Evolutionary conservation across 2,329 filamentous ascomycete species (phyloP).

Genomic region (Calonectria hongkongensis): DNA sequence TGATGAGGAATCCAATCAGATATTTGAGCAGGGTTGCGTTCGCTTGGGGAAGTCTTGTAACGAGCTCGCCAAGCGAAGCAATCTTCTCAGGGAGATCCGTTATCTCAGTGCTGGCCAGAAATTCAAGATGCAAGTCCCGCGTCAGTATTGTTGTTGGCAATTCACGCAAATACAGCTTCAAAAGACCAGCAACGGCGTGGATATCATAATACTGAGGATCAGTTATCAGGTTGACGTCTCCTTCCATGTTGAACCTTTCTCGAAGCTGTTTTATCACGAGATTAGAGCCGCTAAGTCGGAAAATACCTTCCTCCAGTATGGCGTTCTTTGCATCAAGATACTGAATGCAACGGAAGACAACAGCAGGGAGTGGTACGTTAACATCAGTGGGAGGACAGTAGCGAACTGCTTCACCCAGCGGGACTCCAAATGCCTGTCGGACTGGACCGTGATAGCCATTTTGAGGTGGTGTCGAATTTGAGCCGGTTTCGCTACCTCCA

Average conservation of each 20-base stretch:
- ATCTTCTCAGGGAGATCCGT: slow-evolving; percentile 85
- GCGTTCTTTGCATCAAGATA: slow-evolving; percentile 91
- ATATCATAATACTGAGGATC: slow-evolving; percentile 95
- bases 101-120: slow-evolving; percentile 89
- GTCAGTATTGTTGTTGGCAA: slow-evolving; percentile 94
- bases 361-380: slow-evolving; percentile 87
- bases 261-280: slow-evolving; percentile 92
- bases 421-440: slow-evolving; percentile 88
- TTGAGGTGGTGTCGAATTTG: slow-evolving; percentile 65
- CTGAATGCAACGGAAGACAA: slow-evolving; percentile 96
- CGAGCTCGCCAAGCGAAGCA: slow-evolving; percentile 82
- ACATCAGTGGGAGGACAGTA: slow-evolving; percentile 84
- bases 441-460: slow-evolving; percentile 71
- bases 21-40: slow-evolving; percentile 90
- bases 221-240: slow-evolving; percentile 89
- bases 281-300: slow-evolving; percentile 97
- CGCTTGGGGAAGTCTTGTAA: slow-evolving; percentile 85
- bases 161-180: slow-evolving; percentile 96
- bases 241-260: slow-evolving; percentile 94
- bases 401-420: slow-evolving; percentile 89
- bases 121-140: slow-evolving; percentile 91
- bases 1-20: slow-evolving; percentile 90
- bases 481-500: slow-evolving; percentile 67
- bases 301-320: slow-evolving; percentile 92
- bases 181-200: slow-evolving; percentile 93